Percentiles rank a stretch among this genome's conserved stretches.
Conservation (phyloP, 768 basidiomycete species). For the Terana coerulea region DNA sequence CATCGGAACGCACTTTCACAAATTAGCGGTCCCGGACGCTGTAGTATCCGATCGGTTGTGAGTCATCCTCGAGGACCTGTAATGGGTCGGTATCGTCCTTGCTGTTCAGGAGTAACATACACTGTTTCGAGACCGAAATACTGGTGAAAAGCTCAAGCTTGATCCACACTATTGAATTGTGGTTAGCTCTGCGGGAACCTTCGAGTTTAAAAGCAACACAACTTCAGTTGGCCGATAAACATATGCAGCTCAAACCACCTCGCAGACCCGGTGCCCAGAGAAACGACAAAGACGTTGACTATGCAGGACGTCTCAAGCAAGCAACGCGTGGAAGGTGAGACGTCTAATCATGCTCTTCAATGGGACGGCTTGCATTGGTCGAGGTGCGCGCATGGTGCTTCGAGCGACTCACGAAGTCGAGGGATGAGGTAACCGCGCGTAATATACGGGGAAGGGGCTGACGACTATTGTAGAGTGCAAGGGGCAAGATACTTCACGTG, state of each 20-base stretch:
- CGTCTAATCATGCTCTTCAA: not conserved
- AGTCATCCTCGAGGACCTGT: conserved; percentile 60
- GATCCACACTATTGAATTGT: conserved; percentile 14
- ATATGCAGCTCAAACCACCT: conserved; percentile 74
- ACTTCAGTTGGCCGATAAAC: conserved; percentile 81
- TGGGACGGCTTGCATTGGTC: conserved; percentile 21
- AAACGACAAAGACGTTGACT: conserved; percentile 74
- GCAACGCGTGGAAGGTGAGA: too few relatives aligned
- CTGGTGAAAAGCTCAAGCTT: conserved; percentile 94
- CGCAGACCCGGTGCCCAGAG: conserved; percentile 88
- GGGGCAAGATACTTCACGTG: conserved; percentile 86
- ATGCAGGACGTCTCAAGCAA: conserved; percentile 42
- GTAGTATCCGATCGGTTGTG: conserved; percentile 67
- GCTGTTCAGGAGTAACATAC: conserved; percentile 57
- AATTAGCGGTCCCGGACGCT: conserved; percentile 73
- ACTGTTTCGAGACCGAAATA: conserved; percentile 70
- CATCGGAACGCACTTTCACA: conserved; percentile 61
- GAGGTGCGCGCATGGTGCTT: too few relatives aligned
- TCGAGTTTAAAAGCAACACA: conserved; percentile 24
- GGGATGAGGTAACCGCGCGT: too few relatives aligned
- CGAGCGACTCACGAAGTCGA: conserved; percentile 1
- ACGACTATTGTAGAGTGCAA: conserved; percentile 71
- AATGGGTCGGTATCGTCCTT: conserved; percentile 48
- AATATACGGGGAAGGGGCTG: too few relatives aligned
- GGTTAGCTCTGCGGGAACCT: not conserved